Evolutionary conservation across 768 basidiomycete species (phyloP), one percentile per base, ranked within the genome.

Genomic region (Lentinula edodes): DNA sequence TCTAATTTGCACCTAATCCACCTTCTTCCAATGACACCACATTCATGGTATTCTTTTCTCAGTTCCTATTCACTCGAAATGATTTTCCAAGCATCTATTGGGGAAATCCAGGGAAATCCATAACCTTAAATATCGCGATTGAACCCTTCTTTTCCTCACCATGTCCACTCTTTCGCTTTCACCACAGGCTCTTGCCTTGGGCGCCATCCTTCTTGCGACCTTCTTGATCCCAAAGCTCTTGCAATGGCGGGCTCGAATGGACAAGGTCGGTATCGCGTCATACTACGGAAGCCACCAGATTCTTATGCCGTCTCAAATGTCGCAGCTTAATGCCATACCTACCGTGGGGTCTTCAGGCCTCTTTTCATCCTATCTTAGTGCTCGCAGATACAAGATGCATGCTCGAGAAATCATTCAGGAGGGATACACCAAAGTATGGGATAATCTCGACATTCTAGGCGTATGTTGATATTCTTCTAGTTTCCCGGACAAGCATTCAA

Each of bases 401-500:
- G 58, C 50, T n/a, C 16, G 39, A 8, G 34, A 53, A 38, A 62
- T 65, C 15, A n/a, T 65, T 39, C 32, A 45, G 46, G 64, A 65
- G 41, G 64, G 64, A 36, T 62, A 65, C n/a, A 18, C 43, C 2
- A 62, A 60, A 46, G 64, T 65, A 28, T n/a, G 38, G n/a, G 18
- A 13, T 34, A 9, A 23, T 34, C 0, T 16, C 18, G 6, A 10
- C 36, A 28, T 20, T 46, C 35, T 3, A 4, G 18, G 10, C 12
- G 9, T 36, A 0, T 35, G 16, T 43, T 59, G 35, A 35, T 36
- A 52, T 7, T 32, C 6, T 13, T 52, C 32, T 39, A 64, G 63
- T 58, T 51, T 39, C 36, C 28, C 23, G 62, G 54, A 23, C 23
- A 39, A 32, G 64, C 52, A 34, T 73, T 70, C 63, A 67, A 67